Conservation (phyloP, 495 filamentous ascomycete species). For the Usnea hakonensis region DNA sequence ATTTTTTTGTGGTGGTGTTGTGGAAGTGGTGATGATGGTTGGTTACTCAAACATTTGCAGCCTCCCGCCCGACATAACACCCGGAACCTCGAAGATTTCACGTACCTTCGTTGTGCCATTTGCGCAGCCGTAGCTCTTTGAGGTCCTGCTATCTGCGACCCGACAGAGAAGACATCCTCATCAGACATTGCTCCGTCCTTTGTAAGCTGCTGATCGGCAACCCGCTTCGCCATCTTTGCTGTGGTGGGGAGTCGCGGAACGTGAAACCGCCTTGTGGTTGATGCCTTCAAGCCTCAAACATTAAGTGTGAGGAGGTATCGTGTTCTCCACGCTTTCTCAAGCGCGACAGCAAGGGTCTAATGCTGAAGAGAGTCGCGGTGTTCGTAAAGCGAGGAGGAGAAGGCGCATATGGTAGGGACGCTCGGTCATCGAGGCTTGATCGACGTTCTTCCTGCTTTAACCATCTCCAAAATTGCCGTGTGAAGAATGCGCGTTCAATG, state of each 20-base stretch:
- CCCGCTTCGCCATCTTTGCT: slow-evolving; percentile 16
- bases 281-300: not conserved
- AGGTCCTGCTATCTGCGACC: slow-evolving; percentile 21
- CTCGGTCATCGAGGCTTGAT: slow-evolving; percentile 5
- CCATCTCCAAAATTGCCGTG: not conserved
- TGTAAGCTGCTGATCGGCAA: slow-evolving; percentile 14
- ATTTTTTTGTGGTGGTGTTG: not conserved
- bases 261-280: not conserved
- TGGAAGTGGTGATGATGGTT: slow-evolving; percentile 8
- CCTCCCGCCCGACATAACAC: slow-evolving; percentile 6
- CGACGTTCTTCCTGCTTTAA: not conserved
- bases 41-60: not conserved
- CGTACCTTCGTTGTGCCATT: slow-evolving; percentile 47
- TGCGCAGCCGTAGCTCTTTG: slow-evolving; percentile 45
- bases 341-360: slow-evolving; percentile 5
- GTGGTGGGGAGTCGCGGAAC: not conserved
- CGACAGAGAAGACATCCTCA: slow-evolving; percentile 1
- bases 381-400: not conserved
- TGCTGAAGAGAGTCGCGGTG: not conserved
- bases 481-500: not conserved
- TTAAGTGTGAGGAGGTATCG: not conserved
- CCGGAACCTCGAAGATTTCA: slow-evolving; percentile 21
- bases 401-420: slow-evolving; percentile 6
- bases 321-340: not conserved
- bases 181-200: slow-evolving; percentile 9